These are phyloP conservation scores for Phytopythium chamaehyphon DNA, from an alignment of 352 stramenopile species.

Conservation along the genomic window DNA sequence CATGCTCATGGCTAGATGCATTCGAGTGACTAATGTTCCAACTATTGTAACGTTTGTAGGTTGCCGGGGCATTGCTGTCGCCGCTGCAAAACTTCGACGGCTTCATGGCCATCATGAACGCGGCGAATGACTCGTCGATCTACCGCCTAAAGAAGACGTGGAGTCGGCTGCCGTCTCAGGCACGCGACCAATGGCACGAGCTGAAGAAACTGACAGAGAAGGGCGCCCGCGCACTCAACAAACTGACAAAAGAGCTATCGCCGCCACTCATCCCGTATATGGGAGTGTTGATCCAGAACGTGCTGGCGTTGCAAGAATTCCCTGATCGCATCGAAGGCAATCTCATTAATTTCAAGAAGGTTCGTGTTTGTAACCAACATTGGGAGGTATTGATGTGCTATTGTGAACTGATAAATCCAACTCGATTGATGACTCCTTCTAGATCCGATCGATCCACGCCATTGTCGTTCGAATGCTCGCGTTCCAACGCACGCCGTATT, in stretches of 20 bases:
- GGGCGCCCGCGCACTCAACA: constrained; percentile 70
- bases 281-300: constrained; percentile 82
- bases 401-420: too few species aligned
- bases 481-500: constrained; percentile 76
- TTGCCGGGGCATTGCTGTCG: constrained; percentile 66
- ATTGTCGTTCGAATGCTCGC: constrained; percentile 56
- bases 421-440: neutral
- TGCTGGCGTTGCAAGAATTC: constrained; percentile 80
- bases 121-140: constrained; percentile 82
- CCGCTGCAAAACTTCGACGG: constrained; percentile 85
- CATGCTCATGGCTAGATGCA: neutral
- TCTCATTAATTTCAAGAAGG: constrained; percentile 88
- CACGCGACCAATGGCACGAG: constrained; percentile 78
- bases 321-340: constrained; percentile 71
- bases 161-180: constrained; percentile 58
- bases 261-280: constrained; percentile 81
- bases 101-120: constrained; percentile 90
- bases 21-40: neutral
- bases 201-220: constrained; percentile 83
- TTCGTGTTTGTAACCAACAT: constrained; percentile 4
- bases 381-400: neutral
- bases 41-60: constrained; percentile 15
- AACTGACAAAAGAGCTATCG: constrained; percentile 65
- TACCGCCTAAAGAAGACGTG: constrained; percentile 88
- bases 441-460: constrained; percentile 66